These are phyloP conservation scores for Pseudopyrenochaeta lycopersici DNA, from an alignment of 2,329 filamentous ascomycete genomes.

Conservation along the genomic window DNA sequence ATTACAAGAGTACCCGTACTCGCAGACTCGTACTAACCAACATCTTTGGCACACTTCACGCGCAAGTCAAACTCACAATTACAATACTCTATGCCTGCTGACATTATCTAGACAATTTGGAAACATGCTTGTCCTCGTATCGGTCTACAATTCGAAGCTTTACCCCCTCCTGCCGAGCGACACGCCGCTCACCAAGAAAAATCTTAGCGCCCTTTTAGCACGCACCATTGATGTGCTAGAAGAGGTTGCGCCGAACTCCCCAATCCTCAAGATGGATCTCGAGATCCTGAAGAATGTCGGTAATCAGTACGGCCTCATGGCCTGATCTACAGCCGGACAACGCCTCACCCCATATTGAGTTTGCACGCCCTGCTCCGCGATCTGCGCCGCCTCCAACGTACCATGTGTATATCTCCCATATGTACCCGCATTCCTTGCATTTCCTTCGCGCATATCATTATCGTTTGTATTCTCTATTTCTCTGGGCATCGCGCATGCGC, in stretches of 20 bases:
- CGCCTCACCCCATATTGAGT: neutral
- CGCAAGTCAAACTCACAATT: too few relatives aligned
- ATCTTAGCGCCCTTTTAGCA: too few relatives aligned
- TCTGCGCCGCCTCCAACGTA: too few relatives aligned
- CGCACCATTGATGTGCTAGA: too few relatives aligned
- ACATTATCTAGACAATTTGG: slow-evolving; percentile 85
- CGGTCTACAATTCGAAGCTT: slow-evolving; percentile 72
- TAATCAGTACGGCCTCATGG: slow-evolving; percentile 24
- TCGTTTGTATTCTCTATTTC: slow-evolving; percentile 11
- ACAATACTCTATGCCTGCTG: too few relatives aligned
- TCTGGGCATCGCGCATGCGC: too few relatives aligned
- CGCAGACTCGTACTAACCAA: slow-evolving; percentile 82
- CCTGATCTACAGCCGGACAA: neutral
- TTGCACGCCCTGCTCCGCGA: too few relatives aligned
- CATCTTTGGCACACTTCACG: too few relatives aligned
- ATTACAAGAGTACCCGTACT: slow-evolving; percentile 65
- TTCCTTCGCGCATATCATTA: slow-evolving; percentile 17
- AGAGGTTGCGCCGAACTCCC: too few relatives aligned
- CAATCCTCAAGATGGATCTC: slow-evolving; percentile 77
- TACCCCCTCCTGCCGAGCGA: too few relatives aligned
- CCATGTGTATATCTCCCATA: slow-evolving; percentile 16
- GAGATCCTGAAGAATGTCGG: slow-evolving; percentile 69
- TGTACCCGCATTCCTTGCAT: slow-evolving; percentile 14
- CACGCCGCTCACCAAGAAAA: too few relatives aligned
- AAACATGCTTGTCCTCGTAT: slow-evolving; percentile 89